Conservation (phyloP, 1,139 yeast species). For the Pichia cactophila region DNA sequence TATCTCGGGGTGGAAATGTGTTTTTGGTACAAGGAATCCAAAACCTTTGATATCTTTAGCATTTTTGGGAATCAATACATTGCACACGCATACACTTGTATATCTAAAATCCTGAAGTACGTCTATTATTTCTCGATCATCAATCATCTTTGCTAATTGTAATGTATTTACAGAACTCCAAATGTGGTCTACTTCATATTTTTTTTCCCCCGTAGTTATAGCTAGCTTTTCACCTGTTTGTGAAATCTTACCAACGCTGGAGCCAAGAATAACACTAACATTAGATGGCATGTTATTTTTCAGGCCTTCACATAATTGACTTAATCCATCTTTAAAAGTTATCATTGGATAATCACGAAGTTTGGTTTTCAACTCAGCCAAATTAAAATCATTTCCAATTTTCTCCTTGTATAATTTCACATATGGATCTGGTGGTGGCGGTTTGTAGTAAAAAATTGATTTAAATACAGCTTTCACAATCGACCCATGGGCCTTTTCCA, state of each 20-base stretch:
- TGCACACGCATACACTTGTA: slow-evolving; percentile 52
- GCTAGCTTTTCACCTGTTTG: slow-evolving; percentile 7
- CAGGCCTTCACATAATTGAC: slow-evolving; percentile 37
- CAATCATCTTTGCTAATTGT: slow-evolving; percentile 12
- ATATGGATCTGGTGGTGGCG: slow-evolving; percentile 5
- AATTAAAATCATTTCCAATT: slow-evolving; percentile 31
- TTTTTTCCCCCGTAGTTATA: slow-evolving; percentile 14
- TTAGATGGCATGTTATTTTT: slow-evolving; percentile 34
- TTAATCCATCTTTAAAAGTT: slow-evolving; percentile 43
- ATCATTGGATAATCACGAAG: slow-evolving; percentile 42
- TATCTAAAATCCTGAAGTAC: slow-evolving; percentile 34
- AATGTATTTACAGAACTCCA: slow-evolving; percentile 47
- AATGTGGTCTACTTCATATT: slow-evolving; percentile 44
- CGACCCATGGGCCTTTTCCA: slow-evolving; percentile 59
- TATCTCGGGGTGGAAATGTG: slow-evolving; percentile 40
- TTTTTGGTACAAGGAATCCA: slow-evolving; percentile 79
- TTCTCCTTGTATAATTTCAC: slow-evolving; percentile 29
- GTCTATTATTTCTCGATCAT: slow-evolving; percentile 18
- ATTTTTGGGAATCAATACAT: slow-evolving; percentile 47
- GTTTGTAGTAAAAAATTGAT: not conserved
- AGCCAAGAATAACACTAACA: slow-evolving; percentile 32
- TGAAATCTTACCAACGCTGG: slow-evolving; percentile 10
- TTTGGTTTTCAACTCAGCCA: slow-evolving; percentile 30
- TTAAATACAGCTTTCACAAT: slow-evolving; percentile 27
- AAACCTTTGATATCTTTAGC: slow-evolving; percentile 46